Evolutionary conservation across 2,329 filamentous ascomycete species (phyloP).

Genomic region (Seiridium unicorne): DNA sequence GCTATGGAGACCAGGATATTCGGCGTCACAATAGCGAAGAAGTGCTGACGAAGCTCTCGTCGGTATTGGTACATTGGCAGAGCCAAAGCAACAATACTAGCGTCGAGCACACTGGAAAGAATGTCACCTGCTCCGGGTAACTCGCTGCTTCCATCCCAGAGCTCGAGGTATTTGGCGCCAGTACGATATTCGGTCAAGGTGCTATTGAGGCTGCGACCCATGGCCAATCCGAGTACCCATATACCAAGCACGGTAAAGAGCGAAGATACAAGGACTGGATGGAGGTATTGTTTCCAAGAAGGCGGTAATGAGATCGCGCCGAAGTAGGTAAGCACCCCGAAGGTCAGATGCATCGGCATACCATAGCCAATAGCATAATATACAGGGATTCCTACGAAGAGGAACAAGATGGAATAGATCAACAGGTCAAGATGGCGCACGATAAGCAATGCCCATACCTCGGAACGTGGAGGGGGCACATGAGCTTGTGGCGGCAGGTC

Average conservation of each 20-base stretch:
- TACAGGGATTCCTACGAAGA: constrained; percentile 52
- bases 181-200: constrained; percentile 50
- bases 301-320: constrained; percentile 46
- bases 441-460: constrained; percentile 48
- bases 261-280: constrained; percentile 57
- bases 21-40: constrained; percentile 52
- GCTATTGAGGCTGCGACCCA: constrained; percentile 35
- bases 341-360: constrained; percentile 43
- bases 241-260: constrained; percentile 50
- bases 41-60: constrained; percentile 51
- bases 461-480: constrained; percentile 41
- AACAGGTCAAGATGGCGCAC: constrained; percentile 43
- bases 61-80: constrained; percentile 62
- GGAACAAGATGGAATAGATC: constrained; percentile 42
- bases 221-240: constrained; percentile 49
- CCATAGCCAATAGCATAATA: constrained; percentile 53
- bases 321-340: constrained; percentile 53
- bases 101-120: constrained; percentile 53
- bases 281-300: constrained; percentile 49
- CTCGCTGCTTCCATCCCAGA: constrained; percentile 40
- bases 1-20: constrained; percentile 49
- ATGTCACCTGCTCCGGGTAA: constrained; percentile 56
- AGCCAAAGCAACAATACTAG: constrained; percentile 56
- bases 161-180: constrained; percentile 48
- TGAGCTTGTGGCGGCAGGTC: constrained; percentile 33